Evolutionary conservation across 2,329 filamentous ascomycete species (phyloP).

Genomic region (Aspergillus puulaauensis): DNA sequence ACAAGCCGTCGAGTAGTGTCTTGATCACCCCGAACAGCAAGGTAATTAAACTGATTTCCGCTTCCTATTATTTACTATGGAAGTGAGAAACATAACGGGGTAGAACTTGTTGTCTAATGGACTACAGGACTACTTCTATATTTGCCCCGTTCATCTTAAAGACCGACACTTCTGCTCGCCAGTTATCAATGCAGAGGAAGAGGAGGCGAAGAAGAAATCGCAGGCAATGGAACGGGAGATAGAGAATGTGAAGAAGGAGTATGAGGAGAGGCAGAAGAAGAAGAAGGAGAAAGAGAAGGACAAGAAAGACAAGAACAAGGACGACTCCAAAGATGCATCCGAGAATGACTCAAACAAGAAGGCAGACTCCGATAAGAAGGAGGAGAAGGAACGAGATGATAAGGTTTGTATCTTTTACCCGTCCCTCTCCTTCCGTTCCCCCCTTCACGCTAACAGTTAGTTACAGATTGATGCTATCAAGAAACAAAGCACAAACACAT

Average conservation of each 20-base stretch:
- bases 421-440: background rate
- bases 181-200: conserved; percentile 45
- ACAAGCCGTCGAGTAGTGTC: conserved; percentile 82
- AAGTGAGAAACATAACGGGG: background rate
- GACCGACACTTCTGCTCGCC: conserved; percentile 76
- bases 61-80: background rate
- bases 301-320: conserved; percentile 44
- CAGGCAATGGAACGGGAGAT: conserved; percentile 47
- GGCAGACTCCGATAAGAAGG: conserved; percentile 37
- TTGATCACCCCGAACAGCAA: conserved; percentile 87
- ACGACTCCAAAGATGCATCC: conserved; percentile 44
- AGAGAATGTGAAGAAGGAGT: conserved; percentile 52
- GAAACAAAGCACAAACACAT: conserved; percentile 35
- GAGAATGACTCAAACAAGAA: conserved; percentile 41
- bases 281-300: conserved; percentile 63
- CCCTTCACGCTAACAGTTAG: conserved; percentile 1
- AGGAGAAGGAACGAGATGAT: conserved; percentile 52
- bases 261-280: conserved; percentile 74
- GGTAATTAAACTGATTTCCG: conserved; percentile 48
- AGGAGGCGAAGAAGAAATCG: conserved; percentile 43
- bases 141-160: conserved; percentile 78
- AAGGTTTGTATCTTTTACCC: conserved; percentile 44
- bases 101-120: background rate
- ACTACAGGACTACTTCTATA: conserved; percentile 80
- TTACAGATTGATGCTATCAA: conserved; percentile 46